phyloP scores from a whole-genome alignment of 1,139 yeast genomes.

The Blastobotrys serpentis region DNA sequence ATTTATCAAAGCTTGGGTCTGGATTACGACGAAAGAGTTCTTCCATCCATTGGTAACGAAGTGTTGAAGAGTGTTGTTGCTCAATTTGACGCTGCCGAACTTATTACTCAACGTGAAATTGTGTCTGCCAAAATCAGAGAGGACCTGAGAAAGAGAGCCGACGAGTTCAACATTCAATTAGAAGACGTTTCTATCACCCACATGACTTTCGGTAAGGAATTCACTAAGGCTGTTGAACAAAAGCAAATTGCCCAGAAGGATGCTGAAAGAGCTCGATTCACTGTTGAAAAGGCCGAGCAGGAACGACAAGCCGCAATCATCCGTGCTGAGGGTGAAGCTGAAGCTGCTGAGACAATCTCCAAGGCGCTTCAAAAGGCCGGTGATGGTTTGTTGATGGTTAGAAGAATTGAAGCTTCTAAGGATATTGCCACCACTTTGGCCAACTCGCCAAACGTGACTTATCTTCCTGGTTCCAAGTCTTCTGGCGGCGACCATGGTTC shows the following conservation, averaged over 20 bases:
- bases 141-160: slow-evolving; percentile 81
- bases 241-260: slow-evolving; percentile 99
- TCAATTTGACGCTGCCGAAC: slow-evolving; percentile 96
- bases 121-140: slow-evolving; percentile 87
- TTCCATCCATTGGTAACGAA: slow-evolving; percentile 97
- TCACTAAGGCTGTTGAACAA: slow-evolving; percentile 97
- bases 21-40: slow-evolving; percentile 95
- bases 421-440: slow-evolving; percentile 91
- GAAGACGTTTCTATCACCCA: slow-evolving; percentile 99
- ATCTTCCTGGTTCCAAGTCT: slow-evolving; percentile 64
- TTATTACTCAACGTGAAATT: slow-evolving; percentile 94
- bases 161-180: slow-evolving; percentile 82
- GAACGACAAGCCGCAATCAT: slow-evolving; percentile 93
- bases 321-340: slow-evolving; percentile 99
- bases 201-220: slow-evolving; percentile 95
- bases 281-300: slow-evolving; percentile 97
- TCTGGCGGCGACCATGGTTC: slow-evolving; percentile 36
- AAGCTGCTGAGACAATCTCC: slow-evolving; percentile 93
- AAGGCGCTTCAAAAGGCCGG: slow-evolving; percentile 93
- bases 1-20: slow-evolving; percentile 89
- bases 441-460: slow-evolving; percentile 81
- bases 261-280: slow-evolving; percentile 93
- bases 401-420: slow-evolving; percentile 95
- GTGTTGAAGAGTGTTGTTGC: slow-evolving; percentile 94
- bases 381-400: slow-evolving; percentile 88